Conservation (phyloP, 345 rosid genomes). For the Ricinus communis region DNA sequence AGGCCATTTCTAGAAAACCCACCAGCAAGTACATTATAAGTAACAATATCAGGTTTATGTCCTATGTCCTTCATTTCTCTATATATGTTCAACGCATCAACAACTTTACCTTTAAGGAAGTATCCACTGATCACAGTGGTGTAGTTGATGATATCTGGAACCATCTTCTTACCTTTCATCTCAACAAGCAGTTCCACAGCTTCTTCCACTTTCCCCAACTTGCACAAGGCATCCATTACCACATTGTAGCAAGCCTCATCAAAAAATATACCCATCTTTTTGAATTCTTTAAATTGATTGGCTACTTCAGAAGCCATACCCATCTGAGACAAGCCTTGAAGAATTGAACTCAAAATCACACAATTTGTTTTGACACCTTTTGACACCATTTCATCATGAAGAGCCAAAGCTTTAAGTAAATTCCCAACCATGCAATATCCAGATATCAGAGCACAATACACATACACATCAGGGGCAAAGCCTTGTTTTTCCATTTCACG, state of each 20-base stretch:
- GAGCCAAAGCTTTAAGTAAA: constrained; percentile 43
- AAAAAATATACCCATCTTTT: constrained; percentile 41
- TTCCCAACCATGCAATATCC: constrained; percentile 47
- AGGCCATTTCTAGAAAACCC: constrained; percentile 58
- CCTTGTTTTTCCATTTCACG: constrained; percentile 48
- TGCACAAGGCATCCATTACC: constrained; percentile 55
- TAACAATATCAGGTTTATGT: constrained; percentile 47
- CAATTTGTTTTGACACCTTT: constrained; percentile 59
- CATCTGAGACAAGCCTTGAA: constrained; percentile 52
- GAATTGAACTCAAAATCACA: constrained; percentile 50
- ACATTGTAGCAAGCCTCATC: constrained; percentile 62
- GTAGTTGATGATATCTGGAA: constrained; percentile 60
- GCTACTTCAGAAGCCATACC: constrained; percentile 40
- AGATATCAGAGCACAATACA: constrained; percentile 45
- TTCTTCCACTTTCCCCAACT: constrained; percentile 57
- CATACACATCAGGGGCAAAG: constrained; percentile 42
- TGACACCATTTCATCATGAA: constrained; percentile 43
- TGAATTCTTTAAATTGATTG: constrained; percentile 39
- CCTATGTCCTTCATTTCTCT: constrained; percentile 53
- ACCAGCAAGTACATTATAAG: constrained; percentile 51
- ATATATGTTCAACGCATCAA: constrained; percentile 49
- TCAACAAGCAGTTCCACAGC: constrained; percentile 48
- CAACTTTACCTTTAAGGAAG: constrained; percentile 46
- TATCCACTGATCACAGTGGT: constrained; percentile 69
- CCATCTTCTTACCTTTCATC: constrained; percentile 51